Conservation (phyloP, 2,329 filamentous ascomycete genomes). For the Hymenoscyphus occultus region DNA sequence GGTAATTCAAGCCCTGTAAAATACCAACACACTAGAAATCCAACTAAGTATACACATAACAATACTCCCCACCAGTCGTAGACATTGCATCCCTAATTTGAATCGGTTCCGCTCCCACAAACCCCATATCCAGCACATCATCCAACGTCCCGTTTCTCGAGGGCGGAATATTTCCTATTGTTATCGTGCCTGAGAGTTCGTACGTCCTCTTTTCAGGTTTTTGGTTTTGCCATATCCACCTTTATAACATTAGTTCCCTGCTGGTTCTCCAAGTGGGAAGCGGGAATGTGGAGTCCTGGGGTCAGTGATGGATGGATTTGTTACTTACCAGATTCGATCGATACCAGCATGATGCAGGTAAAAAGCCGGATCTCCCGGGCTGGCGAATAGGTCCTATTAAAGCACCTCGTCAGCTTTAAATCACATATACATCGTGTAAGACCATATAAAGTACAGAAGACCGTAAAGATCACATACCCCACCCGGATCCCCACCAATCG, state of each 20-base stretch:
- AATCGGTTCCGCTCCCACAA: too few relatives aligned
- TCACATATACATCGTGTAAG: too few relatives aligned
- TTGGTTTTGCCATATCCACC: neutral
- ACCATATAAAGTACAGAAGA: too few relatives aligned
- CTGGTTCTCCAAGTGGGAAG: neutral
- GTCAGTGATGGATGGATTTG: neutral
- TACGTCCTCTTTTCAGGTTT: neutral
- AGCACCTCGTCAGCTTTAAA: neutral
- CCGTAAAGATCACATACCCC: neutral
- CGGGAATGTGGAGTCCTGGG: neutral
- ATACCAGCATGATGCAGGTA: slow-evolving; percentile 6
- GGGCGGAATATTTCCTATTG: neutral
- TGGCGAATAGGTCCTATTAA: slow-evolving; percentile 9
- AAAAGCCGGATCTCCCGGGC: slow-evolving; percentile 2
- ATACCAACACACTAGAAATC: too few relatives aligned
- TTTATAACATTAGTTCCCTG: neutral
- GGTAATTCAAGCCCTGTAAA: too few relatives aligned
- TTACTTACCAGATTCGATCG: slow-evolving; percentile 8
- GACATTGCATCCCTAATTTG: too few relatives aligned
- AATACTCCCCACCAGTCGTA: too few relatives aligned
- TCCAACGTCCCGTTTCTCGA: too few relatives aligned
- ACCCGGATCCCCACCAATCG: slow-evolving; percentile 41
- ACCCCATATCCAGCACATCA: too few relatives aligned
- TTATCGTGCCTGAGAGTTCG: neutral
- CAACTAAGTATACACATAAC: too few relatives aligned